Base-by-base conservation (phyloP, 257 asterid species). In the Perilla frutescens region DNA sequence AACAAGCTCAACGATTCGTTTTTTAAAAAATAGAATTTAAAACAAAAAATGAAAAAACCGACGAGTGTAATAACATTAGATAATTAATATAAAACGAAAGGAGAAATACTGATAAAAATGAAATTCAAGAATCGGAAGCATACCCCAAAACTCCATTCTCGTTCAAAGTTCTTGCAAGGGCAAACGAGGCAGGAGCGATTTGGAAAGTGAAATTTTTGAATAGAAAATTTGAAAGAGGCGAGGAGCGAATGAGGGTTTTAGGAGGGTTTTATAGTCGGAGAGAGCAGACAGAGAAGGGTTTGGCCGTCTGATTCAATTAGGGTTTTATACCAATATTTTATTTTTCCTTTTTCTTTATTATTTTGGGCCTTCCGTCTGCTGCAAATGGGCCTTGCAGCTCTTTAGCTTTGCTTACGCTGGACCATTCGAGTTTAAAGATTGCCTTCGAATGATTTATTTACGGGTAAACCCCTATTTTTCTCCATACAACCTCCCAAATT, bases 141-240 rank as follows among this genome's bases (percentile, higher is more conserved):
- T 75, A 88, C 95, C 95, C 95, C 95, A 88, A 61, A 88, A 88
- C 84, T 86, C 95, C 95, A 88, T 88, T 32, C 6, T 49, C 6
- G 41, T 2, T 4, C 1, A 8, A 6, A 53, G 29, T 8, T 29
- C 7, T 53, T 34, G 15, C 5, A 2, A 53, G 15, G 12, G 47
- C 6, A 43, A 37, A 44, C 15, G 39, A 14, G 32, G 26, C 26
- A 12, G 37, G 41, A 60, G 68, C 5, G 1, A 10, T 50, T 43
- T n/a, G 3, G 40, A 69, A 4, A 31, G 20, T 3, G 60, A 57
- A 48, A 11, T 7, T 11, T 37, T 48, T 64, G 41, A 41, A 1
- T 20, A 62, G 37, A 43, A 11, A 12, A 7, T 51, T 44, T 15
- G 71, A 62, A 39, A 64, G 86, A 74, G 86, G 81, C 76, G 82